Percentiles rank a stretch among this genome's conserved stretches.
Evolutionary conservation across 768 basidiomycete species (phyloP).

Genomic region (Xerocomellus intermedius): DNA sequence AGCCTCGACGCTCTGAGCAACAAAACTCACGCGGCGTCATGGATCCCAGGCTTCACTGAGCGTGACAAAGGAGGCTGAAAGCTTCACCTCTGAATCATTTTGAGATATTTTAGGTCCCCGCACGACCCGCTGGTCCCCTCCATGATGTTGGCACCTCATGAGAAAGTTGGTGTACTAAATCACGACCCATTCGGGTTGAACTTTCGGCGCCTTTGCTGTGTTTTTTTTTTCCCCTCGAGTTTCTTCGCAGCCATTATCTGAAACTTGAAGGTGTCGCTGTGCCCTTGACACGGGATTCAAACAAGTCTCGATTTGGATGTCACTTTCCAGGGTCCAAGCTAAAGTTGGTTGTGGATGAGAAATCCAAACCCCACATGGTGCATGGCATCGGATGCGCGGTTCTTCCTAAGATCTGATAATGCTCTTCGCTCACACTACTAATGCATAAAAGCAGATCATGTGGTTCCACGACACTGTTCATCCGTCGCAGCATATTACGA

Average conservation of each 20-base stretch:
- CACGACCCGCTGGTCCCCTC: no score
- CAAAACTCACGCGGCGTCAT: background rate
- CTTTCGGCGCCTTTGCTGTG: background rate
- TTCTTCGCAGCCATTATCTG: background rate
- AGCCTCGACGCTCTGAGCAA: background rate
- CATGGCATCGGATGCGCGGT: background rate
- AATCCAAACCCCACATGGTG: background rate
- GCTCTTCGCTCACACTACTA: background rate
- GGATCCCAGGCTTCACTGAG: background rate
- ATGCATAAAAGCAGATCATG: constrained; percentile 18
- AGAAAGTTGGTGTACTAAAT: constrained; percentile 6
- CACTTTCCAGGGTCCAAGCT: background rate
- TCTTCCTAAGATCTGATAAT: background rate
- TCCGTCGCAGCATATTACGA: constrained; percentile 5
- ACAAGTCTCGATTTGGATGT: constrained; percentile 1
- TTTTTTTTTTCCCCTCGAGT: background rate
- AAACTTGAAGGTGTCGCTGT: background rate
- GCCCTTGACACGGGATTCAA: no score
- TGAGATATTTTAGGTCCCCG: no score
- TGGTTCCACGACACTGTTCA: background rate
- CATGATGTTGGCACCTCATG: constrained; percentile 1
- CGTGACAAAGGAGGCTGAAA: background rate
- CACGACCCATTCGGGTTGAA: background rate
- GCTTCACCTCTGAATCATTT: no score
- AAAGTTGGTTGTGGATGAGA: constrained; percentile 10